Percentiles rank a stretch among this genome's conserved stretches.
phyloP scores from a whole-genome alignment of 2,329 filamentous ascomycete genomes.

The Neonectria punicea region DNA sequence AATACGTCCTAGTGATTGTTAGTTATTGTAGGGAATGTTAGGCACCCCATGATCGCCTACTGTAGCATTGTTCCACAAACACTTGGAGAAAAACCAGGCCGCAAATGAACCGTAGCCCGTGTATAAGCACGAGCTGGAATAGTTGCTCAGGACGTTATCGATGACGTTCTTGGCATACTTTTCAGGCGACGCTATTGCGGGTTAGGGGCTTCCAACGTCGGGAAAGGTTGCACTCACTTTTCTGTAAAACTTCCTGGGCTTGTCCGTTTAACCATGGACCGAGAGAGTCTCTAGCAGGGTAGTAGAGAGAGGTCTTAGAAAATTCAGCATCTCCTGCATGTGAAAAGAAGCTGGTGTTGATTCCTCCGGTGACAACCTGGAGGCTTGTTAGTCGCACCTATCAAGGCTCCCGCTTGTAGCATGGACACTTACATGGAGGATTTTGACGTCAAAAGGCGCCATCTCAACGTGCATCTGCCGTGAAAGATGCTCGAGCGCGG shows the following conservation, averaged over 20 bases:
- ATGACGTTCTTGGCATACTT: conserved; percentile 34
- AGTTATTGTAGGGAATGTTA: background rate
- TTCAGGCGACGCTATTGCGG: conserved; percentile 28
- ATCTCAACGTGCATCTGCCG: conserved; percentile 56
- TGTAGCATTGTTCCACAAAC: conserved; percentile 29
- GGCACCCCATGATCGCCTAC: background rate
- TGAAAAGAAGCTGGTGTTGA: conserved; percentile 49
- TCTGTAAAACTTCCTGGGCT: conserved; percentile 17
- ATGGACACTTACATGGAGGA: conserved; percentile 41
- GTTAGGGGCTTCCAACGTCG: conserved; percentile 4
- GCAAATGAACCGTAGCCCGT: conserved; percentile 25
- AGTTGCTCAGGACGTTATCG: conserved; percentile 30
- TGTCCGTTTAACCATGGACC: conserved; percentile 29
- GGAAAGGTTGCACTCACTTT: conserved; percentile 14
- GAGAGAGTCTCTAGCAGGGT: conserved; percentile 28
- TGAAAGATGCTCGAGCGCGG: conserved; percentile 51
- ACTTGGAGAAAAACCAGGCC: conserved; percentile 32
- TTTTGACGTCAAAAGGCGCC: conserved; percentile 46
- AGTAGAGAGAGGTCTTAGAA: conserved; percentile 44
- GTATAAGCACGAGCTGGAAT: conserved; percentile 20
- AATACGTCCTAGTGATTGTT: conserved; percentile 25
- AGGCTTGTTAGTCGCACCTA: background rate
- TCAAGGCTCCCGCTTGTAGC: no score
- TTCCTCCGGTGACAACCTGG: conserved; percentile 45
- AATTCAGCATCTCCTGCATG: conserved; percentile 54